A percentile compares a stretch with the other conserved stretches of the same genome.
Evolutionary conservation across 768 basidiomycete genomes (phyloP).

Genomic region (Psilocybe cyanescens): DNA sequence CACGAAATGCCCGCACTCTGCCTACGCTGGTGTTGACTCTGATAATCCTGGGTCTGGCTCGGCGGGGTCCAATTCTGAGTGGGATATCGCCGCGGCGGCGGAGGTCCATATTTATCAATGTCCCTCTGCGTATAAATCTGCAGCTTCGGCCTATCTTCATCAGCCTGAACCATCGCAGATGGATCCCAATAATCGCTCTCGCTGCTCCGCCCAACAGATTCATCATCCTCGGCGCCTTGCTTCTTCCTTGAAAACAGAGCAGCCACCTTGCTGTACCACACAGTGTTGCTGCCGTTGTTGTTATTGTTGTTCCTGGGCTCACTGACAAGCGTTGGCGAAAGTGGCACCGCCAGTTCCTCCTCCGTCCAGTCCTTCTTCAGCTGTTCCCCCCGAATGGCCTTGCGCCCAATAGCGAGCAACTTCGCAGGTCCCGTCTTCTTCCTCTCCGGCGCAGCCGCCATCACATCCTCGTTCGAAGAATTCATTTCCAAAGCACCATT

Average conservation of each 20-base stretch:
- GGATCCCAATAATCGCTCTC: conserved; percentile 18
- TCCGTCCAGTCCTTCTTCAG: conserved; percentile 29
- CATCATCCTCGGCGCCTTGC: conserved; percentile 9
- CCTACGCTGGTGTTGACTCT: background rate
- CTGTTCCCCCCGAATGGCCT: conserved; percentile 35
- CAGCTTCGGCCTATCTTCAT: conserved; percentile 16
- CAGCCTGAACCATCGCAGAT: conserved; percentile 3
- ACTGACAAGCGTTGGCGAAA: conserved; percentile 15
- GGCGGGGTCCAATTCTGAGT: background rate
- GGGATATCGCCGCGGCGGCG: conserved; percentile 3
- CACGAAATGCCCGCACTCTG: conserved; percentile 30
- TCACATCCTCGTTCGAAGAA: background rate
- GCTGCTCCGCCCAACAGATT: background rate
- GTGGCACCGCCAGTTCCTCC: conserved; percentile 22
- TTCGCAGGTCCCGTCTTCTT: conserved; percentile 38
- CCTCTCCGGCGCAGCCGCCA: background rate
- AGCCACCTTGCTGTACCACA: conserved; percentile 42
- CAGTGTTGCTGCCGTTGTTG: conserved; percentile 13
- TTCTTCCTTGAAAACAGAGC: conserved; percentile 27
- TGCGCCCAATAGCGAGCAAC: conserved; percentile 49
- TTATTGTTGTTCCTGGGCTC: conserved; percentile 17
- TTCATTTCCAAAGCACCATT: background rate
- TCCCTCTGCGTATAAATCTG: conserved; percentile 24
- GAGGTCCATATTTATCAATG: conserved; percentile 21
- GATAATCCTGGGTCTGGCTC: background rate